Base-by-base conservation (phyloP, 2,329 filamentous ascomycete genomes). In the Coniochaeta hoffmannii region DNA sequence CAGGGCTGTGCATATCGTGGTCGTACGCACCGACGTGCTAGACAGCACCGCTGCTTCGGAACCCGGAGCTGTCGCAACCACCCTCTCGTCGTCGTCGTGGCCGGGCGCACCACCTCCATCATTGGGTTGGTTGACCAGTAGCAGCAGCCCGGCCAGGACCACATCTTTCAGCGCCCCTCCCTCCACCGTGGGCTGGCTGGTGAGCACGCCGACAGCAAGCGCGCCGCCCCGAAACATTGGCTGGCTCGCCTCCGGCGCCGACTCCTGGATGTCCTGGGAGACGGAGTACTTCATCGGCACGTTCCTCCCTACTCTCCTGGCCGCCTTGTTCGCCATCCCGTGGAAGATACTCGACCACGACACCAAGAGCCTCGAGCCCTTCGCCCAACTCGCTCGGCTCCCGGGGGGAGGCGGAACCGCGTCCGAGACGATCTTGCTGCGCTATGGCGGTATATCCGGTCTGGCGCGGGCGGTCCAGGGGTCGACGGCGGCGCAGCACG, bases 311-410 rank as follows among this genome's bases (percentile, higher is more conserved):
- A 66, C 68, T 1, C 60, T 74, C 2, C 53, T 72, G 3, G 65
- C 68, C 11, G 65, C 69, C 14, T n/a, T 65, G 1, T 60, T 72
- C 32, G 68, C 63, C 12, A 66, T 72, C 15, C 68, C 69, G 0
- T 66, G 71, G 49, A 66, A 68, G 9, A 65, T 74, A 31, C 56
- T 73, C 11, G 67, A 71, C 54, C 67, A 65, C 49, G 68, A 63
- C 11, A 68, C 71, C 12, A 67, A 68, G 54, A 66, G 72, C 38
- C 70, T 73, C 53, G 69, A 73, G 58, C 70, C 71, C 0, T 73
- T 67, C 63, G 68, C 71, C 59, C 68, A 68, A 41, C 63, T 74
- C 10, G 63, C 67, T 5, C 61, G 62, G 31, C 58, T 60, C n/a
- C n/a, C n/a, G n/a, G n/a, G n/a, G 1, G 60, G 50, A 7, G 71